Conservation (phyloP, 2,329 filamentous ascomycete species). For the Stagonosporopsis cucurbitacearum region DNA sequence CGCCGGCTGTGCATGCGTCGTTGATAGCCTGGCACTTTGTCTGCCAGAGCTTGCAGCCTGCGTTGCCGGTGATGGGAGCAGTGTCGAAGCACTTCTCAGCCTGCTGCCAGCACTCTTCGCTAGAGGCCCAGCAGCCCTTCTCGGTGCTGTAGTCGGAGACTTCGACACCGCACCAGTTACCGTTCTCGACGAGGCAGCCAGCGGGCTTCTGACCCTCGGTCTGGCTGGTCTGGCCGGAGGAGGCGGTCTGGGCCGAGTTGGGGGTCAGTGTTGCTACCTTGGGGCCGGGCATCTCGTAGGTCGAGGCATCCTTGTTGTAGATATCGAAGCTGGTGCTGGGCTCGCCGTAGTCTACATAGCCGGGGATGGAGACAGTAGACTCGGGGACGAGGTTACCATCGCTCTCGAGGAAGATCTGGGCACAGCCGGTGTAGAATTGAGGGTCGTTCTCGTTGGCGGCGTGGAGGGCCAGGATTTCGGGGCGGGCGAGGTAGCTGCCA, state of each 20-base stretch:
- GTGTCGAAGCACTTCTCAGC: slow-evolving; percentile 64
- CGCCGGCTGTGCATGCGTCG: slow-evolving; percentile 49
- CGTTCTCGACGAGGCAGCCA: slow-evolving; percentile 69
- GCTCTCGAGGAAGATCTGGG: slow-evolving; percentile 70
- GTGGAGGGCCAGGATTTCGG: slow-evolving; percentile 74
- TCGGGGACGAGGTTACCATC: slow-evolving; percentile 55
- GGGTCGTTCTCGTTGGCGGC: slow-evolving; percentile 61
- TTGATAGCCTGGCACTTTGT: slow-evolving; percentile 62
- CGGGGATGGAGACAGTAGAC: slow-evolving; percentile 70
- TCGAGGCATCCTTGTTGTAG: slow-evolving; percentile 56
- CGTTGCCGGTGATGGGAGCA: slow-evolving; percentile 65
- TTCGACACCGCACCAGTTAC: slow-evolving; percentile 74
- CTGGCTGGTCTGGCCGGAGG: slow-evolving; percentile 39
- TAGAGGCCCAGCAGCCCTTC: slow-evolving; percentile 64
- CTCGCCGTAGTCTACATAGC: slow-evolving; percentile 64
- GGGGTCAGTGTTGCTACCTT: slow-evolving; percentile 57
- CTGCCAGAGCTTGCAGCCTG: slow-evolving; percentile 68
- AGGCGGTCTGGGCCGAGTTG: slow-evolving; percentile 18
- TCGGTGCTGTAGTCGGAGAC: slow-evolving; percentile 63
- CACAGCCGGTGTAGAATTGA: slow-evolving; percentile 77
- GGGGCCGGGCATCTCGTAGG: slow-evolving; percentile 64
- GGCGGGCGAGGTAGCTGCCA: slow-evolving; percentile 74
- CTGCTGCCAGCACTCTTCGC: slow-evolving; percentile 61
- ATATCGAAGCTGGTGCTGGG: slow-evolving; percentile 69
- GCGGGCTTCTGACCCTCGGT: slow-evolving; percentile 61